Evolutionary conservation across 2,329 filamentous ascomycete genomes (phyloP).

Genomic region (Trichoderma semiorbis): DNA sequence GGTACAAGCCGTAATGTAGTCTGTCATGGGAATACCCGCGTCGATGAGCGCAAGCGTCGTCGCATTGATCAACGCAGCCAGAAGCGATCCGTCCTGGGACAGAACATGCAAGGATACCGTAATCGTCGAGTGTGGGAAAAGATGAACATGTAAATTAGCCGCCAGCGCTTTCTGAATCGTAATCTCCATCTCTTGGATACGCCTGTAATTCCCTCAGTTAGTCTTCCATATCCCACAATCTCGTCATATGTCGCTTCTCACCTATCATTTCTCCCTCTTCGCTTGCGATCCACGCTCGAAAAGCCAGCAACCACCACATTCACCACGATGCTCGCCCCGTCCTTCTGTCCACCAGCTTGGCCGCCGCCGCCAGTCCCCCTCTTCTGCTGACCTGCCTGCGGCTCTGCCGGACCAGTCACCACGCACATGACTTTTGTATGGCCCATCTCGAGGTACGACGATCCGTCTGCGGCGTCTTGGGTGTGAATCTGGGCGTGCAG

Average conservation of each 20-base stretch:
- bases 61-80: slow-evolving; percentile 88
- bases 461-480: slow-evolving; percentile 88
- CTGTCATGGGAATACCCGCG: slow-evolving; percentile 91
- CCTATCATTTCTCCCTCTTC: slow-evolving; percentile 73
- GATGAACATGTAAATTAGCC: slow-evolving; percentile 74
- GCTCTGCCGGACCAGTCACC: slow-evolving; percentile 79
- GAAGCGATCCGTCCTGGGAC: slow-evolving; percentile 82
- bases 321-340: slow-evolving; percentile 63
- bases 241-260: slow-evolving; percentile 39
- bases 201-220: slow-evolving; percentile 45
- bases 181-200: slow-evolving; percentile 75
- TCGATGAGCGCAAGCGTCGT: slow-evolving; percentile 89
- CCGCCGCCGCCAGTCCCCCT: slow-evolving; percentile 30
- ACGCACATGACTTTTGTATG: slow-evolving; percentile 97
- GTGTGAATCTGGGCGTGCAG: slow-evolving; percentile 87
- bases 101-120: slow-evolving; percentile 81
- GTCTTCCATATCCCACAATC: not conserved
- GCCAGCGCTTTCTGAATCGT: slow-evolving; percentile 76
- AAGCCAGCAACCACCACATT: slow-evolving; percentile 86
- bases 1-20: slow-evolving; percentile 85
- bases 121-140: slow-evolving; percentile 87
- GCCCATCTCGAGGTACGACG: slow-evolving; percentile 91
- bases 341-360: slow-evolving; percentile 41
- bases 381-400: slow-evolving; percentile 34
- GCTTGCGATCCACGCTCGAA: slow-evolving; percentile 79